Conservation (phyloP, 78 protist genomes). For the Speleostelium caveatum region DNA sequence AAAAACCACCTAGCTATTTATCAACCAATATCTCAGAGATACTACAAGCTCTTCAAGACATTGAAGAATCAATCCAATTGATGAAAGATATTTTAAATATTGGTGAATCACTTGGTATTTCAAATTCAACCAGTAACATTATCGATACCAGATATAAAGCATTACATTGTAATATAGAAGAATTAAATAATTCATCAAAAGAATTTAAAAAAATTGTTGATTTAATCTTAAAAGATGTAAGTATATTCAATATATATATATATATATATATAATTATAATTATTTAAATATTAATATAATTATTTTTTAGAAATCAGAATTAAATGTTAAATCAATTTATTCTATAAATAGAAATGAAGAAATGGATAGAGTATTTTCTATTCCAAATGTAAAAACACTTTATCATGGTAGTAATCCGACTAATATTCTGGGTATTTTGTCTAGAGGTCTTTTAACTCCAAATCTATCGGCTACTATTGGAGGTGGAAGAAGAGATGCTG, state of each 20-base stretch:
- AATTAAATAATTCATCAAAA: not conserved
- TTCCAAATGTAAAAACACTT: conserved; percentile 29
- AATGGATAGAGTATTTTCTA: not conserved
- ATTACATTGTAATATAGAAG: conserved; percentile 20
- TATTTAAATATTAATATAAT: not conserved
- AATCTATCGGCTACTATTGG: conserved; percentile 45
- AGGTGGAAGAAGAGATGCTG: conserved; percentile 48
- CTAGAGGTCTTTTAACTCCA: conserved; percentile 70
- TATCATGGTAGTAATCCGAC: conserved; percentile 75
- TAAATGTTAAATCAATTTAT: conserved; percentile 13
- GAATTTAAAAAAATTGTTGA: conserved; percentile 29
- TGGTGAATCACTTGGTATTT: conserved; percentile 64
- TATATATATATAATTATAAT: too few species aligned
- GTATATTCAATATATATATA: too few species aligned
- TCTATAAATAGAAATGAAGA: conserved; percentile 36
- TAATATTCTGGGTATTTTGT: conserved; percentile 62
- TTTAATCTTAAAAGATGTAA: not conserved
- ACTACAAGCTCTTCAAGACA: conserved; percentile 3
- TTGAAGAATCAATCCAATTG: conserved; percentile 54
- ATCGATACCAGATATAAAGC: conserved; percentile 24
- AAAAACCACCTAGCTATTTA: not conserved
- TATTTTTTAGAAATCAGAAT: not conserved
- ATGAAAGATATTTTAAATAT: conserved; percentile 64
- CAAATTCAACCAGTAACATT: not conserved
- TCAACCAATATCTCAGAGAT: not conserved